Base-by-base conservation (phyloP, 305 asterid genomes). In the Salvia sclarea region DNA sequence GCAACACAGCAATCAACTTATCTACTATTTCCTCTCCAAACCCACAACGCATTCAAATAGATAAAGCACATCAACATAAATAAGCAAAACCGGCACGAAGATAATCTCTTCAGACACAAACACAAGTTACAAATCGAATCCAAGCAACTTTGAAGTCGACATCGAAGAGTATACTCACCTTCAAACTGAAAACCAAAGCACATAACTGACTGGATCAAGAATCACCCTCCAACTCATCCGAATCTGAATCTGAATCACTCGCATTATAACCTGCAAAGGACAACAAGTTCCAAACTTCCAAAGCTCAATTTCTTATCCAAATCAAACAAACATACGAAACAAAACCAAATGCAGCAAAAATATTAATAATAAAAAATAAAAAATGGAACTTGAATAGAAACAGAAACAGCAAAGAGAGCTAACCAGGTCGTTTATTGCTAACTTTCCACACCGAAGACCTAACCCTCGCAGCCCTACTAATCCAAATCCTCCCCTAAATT, bases 191-290 rank as follows among this genome's bases (percentile, higher is more conserved):
- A 13, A 40, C 54, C 61, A 30, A 56, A 69, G 37, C 64, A 57
- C 52, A 55, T 5, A 20, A 31, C 71, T 22, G 57, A 50, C 37
- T 25, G 6, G 10, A 50, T 76, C 77, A 76, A 45, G 70, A 70
- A 70, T 62, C 75, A 60, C 60, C 75, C 5, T n/a, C 73, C 50
- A 62, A 28, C 63, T 85, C 82, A 57, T 88, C 95, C n/a, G 92
- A 83, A 79, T 88, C 95, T 5, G 91, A 88, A 71, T 88, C 95
- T 6, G 92, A 88, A 71, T 88, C 95, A 71, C 95, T 88, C 20
- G 82, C 89, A 75, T 82, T 88, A 74, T 88, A 88, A 68, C 95
- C 95, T 88, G 79, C 7, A 62, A 63, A 9, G 35, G 56, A 12
- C 61, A 61, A 45, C 47, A 66, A 61, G 17, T 54, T 20, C 21